Conservation (phyloP, 2,329 filamentous ascomycete genomes). For the Xylaria sp. region DNA sequence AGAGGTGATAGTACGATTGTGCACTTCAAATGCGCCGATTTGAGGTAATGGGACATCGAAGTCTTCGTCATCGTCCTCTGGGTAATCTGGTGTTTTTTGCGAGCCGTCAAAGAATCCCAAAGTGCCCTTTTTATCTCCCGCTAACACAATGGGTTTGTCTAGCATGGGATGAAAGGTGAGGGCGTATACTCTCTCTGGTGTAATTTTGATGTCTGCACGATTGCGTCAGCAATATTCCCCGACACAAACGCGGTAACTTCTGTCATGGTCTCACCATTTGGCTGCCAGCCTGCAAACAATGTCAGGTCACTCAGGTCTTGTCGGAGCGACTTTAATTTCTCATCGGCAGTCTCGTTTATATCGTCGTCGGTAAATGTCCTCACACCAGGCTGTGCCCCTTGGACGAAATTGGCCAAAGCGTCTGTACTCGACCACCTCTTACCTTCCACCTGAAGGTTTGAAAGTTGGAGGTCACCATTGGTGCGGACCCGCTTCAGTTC, state of each 20-base stretch:
- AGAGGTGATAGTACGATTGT: slow-evolving; percentile 86
- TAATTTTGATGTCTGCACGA: slow-evolving; percentile 82
- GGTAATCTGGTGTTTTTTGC: slow-evolving; percentile 66
- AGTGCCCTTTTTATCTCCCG: slow-evolving; percentile 92
- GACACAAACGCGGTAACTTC: neutral
- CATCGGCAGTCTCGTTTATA: slow-evolving; percentile 80
- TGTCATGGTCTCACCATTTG: slow-evolving; percentile 68
- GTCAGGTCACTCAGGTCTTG: slow-evolving; percentile 80
- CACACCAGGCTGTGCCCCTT: slow-evolving; percentile 80
- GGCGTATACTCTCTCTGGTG: slow-evolving; percentile 85
- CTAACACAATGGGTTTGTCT: slow-evolving; percentile 89
- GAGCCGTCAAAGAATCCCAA: slow-evolving; percentile 92
- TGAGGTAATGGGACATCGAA: slow-evolving; percentile 73
- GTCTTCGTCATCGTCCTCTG: slow-evolving; percentile 74
- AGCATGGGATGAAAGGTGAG: slow-evolving; percentile 88
- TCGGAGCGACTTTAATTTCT: slow-evolving; percentile 76
- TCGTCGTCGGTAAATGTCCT: slow-evolving; percentile 89
- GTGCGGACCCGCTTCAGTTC: slow-evolving; percentile 68
- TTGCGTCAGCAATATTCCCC: neutral
- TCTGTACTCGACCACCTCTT: slow-evolving; percentile 77
- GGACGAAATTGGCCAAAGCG: slow-evolving; percentile 69
- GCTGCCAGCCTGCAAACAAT: slow-evolving; percentile 85
- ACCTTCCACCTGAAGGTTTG: slow-evolving; percentile 82
- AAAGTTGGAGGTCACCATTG: slow-evolving; percentile 72
- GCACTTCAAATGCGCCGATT: slow-evolving; percentile 91